A percentile compares a stretch with the other conserved stretches of the same genome.
phyloP scores from a whole-genome alignment of 371 early-diverging fungal species.

The Mortierella sp. region DNA sequence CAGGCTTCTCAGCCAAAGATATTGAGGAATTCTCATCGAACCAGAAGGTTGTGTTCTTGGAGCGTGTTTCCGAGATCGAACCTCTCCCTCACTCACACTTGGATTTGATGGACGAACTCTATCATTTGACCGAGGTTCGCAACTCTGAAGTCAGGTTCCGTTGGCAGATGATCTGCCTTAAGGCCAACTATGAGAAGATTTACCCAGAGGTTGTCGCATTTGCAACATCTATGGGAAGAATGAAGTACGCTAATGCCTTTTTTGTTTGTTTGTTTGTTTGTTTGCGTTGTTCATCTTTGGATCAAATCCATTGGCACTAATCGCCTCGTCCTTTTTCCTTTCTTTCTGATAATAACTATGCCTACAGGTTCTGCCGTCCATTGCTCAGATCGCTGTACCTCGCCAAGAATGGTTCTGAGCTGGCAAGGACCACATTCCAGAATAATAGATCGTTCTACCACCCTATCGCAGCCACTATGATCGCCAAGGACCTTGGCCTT shows the following conservation, averaged over 20 bases:
- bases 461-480: conserved; percentile 89
- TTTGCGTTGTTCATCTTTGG: not conserved
- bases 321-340: not conserved
- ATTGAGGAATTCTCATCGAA: conserved; percentile 75
- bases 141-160: conserved; percentile 93
- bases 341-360: not conserved
- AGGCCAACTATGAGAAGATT: conserved; percentile 82
- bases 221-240: conserved; percentile 91
- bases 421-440: conserved; percentile 88
- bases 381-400: conserved; percentile 61
- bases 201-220: conserved; percentile 86
- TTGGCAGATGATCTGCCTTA: conserved; percentile 90
- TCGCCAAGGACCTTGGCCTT: conserved; percentile 69
- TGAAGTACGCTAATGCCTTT: conserved; percentile 74
- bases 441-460: conserved; percentile 90
- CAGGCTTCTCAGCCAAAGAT: conserved; percentile 69
- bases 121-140: conserved; percentile 74
- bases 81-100: conserved; percentile 76
- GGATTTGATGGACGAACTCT: conserved; percentile 79
- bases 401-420: conserved; percentile 74
- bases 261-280: not conserved
- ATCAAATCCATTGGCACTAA: not conserved
- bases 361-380: not conserved
- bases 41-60: conserved; percentile 91
- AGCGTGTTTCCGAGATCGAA: conserved; percentile 75